phyloP scores from a whole-genome alignment of 1,284 basidiomycete genomes.

The Lentinus polychrous region DNA sequence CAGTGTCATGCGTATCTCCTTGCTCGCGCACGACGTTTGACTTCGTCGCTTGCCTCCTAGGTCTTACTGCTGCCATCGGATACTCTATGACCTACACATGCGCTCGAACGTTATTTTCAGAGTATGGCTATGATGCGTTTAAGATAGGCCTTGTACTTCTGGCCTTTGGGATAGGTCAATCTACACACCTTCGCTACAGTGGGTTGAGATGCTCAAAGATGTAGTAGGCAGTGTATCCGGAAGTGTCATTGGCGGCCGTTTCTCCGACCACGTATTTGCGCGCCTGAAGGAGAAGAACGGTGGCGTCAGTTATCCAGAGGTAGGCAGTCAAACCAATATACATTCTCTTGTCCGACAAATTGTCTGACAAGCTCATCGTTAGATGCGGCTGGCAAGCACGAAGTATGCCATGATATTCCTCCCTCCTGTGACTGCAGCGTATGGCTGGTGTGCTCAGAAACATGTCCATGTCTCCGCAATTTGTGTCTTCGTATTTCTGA shows the following conservation, averaged over 20 bases:
- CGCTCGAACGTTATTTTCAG: slow-evolving; percentile 54
- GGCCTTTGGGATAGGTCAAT: slow-evolving; percentile 62
- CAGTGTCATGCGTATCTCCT: slow-evolving; percentile 15
- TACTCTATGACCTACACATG: slow-evolving; percentile 71
- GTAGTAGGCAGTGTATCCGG: slow-evolving; percentile 55
- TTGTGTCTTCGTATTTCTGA: slow-evolving; percentile 55
- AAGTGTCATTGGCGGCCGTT: slow-evolving; percentile 69
- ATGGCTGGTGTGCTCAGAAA: slow-evolving; percentile 71
- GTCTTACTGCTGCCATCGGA: slow-evolving; percentile 66
- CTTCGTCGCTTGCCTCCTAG: slow-evolving; percentile 25
- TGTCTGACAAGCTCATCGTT: too few species aligned
- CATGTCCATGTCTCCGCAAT: slow-evolving; percentile 58
- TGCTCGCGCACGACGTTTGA: background rate
- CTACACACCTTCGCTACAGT: slow-evolving; percentile 5
- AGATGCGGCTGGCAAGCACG: slow-evolving; percentile 73
- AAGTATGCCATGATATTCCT: slow-evolving; percentile 46
- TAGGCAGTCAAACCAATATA: slow-evolving; percentile 19
- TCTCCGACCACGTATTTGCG: slow-evolving; percentile 61
- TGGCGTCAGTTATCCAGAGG: slow-evolving; percentile 63
- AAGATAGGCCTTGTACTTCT: slow-evolving; percentile 73
- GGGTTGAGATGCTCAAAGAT: background rate
- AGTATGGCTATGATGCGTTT: slow-evolving; percentile 67
- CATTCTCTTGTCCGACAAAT: background rate
- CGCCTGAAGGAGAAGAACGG: slow-evolving; percentile 53
- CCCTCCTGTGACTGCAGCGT: slow-evolving; percentile 56